Evolutionary conservation across 2,329 filamentous ascomycete species (phyloP), one percentile per base, ranked within the genome.

Genomic region (Trichoderma sp.): DNA sequence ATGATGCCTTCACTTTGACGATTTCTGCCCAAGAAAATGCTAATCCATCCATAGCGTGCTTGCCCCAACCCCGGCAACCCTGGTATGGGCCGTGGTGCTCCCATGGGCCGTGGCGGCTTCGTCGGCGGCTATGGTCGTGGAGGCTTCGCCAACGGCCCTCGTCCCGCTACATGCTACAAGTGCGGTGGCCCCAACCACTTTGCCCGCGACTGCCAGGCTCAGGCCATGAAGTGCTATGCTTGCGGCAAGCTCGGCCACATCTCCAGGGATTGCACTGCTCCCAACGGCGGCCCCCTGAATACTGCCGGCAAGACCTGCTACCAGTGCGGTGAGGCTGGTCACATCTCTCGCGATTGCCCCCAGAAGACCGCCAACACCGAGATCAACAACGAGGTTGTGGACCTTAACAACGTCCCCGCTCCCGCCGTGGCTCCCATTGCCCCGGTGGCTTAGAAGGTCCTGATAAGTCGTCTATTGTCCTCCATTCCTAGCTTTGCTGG

Each of bases 231-330:
- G 85, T 97, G 94, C 87, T 97, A 97, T 78, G 94, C 94, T 74
- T 97, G 94, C 79, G 94, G 94, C 79, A 97, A 97, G 85, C 89
- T 97, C 74, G 93, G 93, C 63, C 94, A 97, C 83, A 97, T 97
- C 81, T 96, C 92, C 13, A 85, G 86, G 76, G 96, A 99, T 82
- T 99, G 96, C 86, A 97, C 94, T 58, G 93, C 95, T 71, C 95
- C 96, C 72, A 98, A 98, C 81, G 96, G 96, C 68, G 96, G 96
- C 28, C 94, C 95, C 58, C 86, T 98, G 74, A 97, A 96, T 87
- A 96, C 93, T 72, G 93, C 93, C 72, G 95, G 95, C 78, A 99
- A 98, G 89, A 97, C 94, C 73, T 99, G 96, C 89, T 99, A 99
- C 85, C 91, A 94, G 81, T 99, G 96, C 79, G 93, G 95, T 73